phyloP scores from a whole-genome alignment of 106 monocot genomes.

The Acorus gramineus region DNA sequence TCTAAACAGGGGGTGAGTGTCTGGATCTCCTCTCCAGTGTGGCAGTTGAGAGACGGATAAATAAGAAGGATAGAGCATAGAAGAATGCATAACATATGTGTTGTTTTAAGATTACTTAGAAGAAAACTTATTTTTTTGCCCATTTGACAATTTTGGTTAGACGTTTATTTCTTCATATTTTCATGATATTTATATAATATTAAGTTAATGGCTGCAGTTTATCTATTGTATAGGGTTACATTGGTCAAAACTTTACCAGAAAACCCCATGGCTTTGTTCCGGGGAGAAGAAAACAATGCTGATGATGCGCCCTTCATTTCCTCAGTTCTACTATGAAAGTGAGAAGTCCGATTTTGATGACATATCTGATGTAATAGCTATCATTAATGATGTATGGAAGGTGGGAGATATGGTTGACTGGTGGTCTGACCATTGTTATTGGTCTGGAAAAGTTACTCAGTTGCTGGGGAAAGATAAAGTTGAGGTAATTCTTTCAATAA shows the following conservation, averaged over 20 bases:
- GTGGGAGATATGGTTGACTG: conserved; percentile 68
- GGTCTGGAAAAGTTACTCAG: conserved; percentile 45
- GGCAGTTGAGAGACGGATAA: no score
- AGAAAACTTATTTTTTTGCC: no score
- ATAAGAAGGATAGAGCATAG: no score
- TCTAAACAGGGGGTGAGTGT: no score
- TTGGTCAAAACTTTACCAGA: conserved; percentile 39
- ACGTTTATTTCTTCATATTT: no score
- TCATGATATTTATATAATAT: no score
- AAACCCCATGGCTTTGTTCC: conserved; percentile 2
- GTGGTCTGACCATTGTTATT: conserved; percentile 41
- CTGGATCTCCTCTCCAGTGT: no score
- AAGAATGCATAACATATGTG: no score
- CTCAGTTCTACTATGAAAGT: conserved; percentile 24
- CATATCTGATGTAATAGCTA: conserved; percentile 23
- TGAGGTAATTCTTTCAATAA: conserved; percentile 22
- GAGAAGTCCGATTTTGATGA: conserved; percentile 18
- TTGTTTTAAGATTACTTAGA: no score
- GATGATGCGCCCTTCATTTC: conserved; percentile 59
- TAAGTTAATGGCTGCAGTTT: no score
- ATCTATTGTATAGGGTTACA: neutral
- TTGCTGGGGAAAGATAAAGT: conserved; percentile 30
- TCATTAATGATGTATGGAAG: conserved; percentile 39
- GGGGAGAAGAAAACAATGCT: conserved; percentile 16
- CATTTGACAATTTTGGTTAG: no score